Percentiles rank a stretch among this genome's conserved stretches.
These are phyloP conservation scores for Pugionium cornutum DNA, from an alignment of 345 rosid species.

Conservation along the genomic window DNA sequence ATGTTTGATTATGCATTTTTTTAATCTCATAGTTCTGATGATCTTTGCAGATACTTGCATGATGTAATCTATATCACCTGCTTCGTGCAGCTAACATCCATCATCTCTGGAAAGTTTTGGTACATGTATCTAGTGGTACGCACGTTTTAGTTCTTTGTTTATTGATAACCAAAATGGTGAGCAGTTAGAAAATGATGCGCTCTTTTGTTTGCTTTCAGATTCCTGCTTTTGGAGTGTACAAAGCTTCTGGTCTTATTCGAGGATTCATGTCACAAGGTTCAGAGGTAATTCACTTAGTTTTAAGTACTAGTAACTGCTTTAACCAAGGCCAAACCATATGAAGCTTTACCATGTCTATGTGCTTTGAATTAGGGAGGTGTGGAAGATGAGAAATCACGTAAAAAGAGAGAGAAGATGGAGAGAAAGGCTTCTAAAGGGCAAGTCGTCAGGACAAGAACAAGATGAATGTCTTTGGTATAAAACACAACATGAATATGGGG, in stretches of 20 bases:
- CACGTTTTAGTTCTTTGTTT: not conserved
- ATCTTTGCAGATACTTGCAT: constrained; percentile 64
- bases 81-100: constrained; percentile 79
- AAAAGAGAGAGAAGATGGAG: constrained; percentile 93
- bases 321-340: not conserved
- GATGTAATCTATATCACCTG: constrained; percentile 82
- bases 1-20: no score
- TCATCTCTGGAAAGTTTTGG: constrained; percentile 88
- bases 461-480: constrained; percentile 35
- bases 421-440: constrained; percentile 69
- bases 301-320: not conserved
- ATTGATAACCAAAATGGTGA: not conserved
- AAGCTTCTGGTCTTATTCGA: constrained; percentile 60
- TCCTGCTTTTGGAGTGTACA: constrained; percentile 73
- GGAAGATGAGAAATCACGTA: constrained; percentile 85
- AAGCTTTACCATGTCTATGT: not conserved
- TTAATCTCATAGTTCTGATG: not conserved
- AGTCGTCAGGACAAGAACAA: constrained; percentile 61
- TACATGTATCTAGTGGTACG: constrained; percentile 74
- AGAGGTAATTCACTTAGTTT: constrained; percentile 49
- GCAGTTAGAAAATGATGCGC: not conserved
- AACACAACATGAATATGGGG: constrained; percentile 9
- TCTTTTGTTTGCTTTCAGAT: constrained; percentile 45
- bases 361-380: constrained; percentile 51
- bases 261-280: constrained; percentile 66